Percentiles rank a stretch among this genome's conserved stretches.
These are phyloP conservation scores for Leccinum ochraceum DNA, from an alignment of 768 basidiomycete genomes.

Conservation along the genomic window DNA sequence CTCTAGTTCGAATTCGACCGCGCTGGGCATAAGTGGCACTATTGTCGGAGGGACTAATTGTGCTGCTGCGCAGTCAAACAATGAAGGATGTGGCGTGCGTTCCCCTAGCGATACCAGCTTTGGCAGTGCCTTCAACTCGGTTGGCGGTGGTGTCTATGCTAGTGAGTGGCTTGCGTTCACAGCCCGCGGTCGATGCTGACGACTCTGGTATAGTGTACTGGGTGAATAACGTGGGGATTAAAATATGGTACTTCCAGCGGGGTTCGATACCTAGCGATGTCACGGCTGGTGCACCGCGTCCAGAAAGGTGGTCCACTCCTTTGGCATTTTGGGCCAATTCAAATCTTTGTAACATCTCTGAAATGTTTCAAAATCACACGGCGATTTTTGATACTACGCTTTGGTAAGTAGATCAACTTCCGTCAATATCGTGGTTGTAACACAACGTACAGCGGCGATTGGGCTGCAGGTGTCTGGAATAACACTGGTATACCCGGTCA, in stretches of 20 bases:
- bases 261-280: constrained; percentile 78
- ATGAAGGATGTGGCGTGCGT: constrained; percentile 82
- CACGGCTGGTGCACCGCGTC: constrained; percentile 66
- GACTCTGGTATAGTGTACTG: constrained; percentile 18
- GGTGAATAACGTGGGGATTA: constrained; percentile 68
- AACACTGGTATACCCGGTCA: constrained; percentile 77
- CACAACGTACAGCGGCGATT: constrained; percentile 65
- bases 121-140: constrained; percentile 85
- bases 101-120: constrained; percentile 62
- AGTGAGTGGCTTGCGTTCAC: constrained; percentile 51
- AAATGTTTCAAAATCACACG: constrained; percentile 76
- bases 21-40: constrained; percentile 59
- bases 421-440: constrained; percentile 6
- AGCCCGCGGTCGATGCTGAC: not conserved
- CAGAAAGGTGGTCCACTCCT: constrained; percentile 74
- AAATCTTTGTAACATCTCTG: constrained; percentile 68
- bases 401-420: constrained; percentile 47
- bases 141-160: constrained; percentile 86
- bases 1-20: constrained; percentile 44
- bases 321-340: constrained; percentile 77
- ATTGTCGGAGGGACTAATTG: constrained; percentile 75
- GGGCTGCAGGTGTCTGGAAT: constrained; percentile 84
- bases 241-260: constrained; percentile 81
- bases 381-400: constrained; percentile 87
- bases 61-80: constrained; percentile 64